A percentile compares a stretch with the other conserved stretches of the same genome.
Evolutionary conservation across 805 yeast species (phyloP).

Genomic region (Zygoascus tannicola): DNA sequence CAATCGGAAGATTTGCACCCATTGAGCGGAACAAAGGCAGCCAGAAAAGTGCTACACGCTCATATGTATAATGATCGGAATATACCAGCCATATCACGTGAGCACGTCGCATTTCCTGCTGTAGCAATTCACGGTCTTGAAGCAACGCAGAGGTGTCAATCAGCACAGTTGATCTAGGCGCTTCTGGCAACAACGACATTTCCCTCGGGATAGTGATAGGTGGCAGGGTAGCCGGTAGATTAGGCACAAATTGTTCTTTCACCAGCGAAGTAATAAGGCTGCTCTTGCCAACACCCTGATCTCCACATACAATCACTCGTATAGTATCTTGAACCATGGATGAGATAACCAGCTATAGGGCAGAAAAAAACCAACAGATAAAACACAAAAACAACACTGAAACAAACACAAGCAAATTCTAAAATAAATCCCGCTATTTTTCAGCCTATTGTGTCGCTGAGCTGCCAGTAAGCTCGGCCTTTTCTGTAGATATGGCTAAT

Average conservation of each 20-base stretch:
- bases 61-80: slow-evolving; percentile 90
- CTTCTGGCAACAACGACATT: slow-evolving; percentile 36
- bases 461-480: too few species aligned
- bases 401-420: too few species aligned
- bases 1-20: slow-evolving; percentile 92
- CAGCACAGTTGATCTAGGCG: slow-evolving; percentile 58
- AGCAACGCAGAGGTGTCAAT: slow-evolving; percentile 63
- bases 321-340: too few species aligned
- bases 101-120: slow-evolving; percentile 68
- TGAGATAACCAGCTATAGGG: too few species aligned
- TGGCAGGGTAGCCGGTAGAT: slow-evolving; percentile 69
- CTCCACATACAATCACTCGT: slow-evolving; percentile 88
- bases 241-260: slow-evolving; percentile 71
- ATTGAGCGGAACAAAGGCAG: slow-evolving; percentile 83
- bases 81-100: slow-evolving; percentile 94
- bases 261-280: slow-evolving; percentile 70
- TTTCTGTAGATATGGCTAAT: too few species aligned
- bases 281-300: slow-evolving; percentile 45
- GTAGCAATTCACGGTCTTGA: slow-evolving; percentile 50
- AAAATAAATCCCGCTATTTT: too few species aligned
- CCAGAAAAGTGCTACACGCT: slow-evolving; percentile 88
- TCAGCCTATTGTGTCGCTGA: too few species aligned
- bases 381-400: too few species aligned
- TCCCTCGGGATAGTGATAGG: slow-evolving; percentile 76
- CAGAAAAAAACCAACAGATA: too few species aligned